phyloP scores from a whole-genome alignment of 106 monocot genomes.

The Agapanthus africanus region DNA sequence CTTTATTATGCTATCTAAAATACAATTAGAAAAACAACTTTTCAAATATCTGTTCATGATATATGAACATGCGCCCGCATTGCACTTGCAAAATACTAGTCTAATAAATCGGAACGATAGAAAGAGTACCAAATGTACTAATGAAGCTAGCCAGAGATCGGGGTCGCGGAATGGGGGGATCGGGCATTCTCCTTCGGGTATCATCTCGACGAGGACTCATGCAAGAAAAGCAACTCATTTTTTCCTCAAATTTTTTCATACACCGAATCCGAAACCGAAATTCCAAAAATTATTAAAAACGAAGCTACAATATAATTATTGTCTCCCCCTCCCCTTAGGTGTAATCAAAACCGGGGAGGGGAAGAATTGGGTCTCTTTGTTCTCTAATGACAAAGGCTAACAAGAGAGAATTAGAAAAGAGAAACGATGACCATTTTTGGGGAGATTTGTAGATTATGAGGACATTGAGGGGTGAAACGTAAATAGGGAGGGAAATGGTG shows the following conservation, averaged over 20 bases:
- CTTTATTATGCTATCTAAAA: no score
- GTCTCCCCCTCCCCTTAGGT: not conserved
- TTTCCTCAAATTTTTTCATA: not conserved
- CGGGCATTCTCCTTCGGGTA: constrained; percentile 10
- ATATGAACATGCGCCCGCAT: no score
- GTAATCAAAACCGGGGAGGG: constrained; percentile 5
- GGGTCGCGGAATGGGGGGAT: not conserved
- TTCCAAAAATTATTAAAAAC: not conserved
- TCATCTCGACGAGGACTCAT: constrained; percentile 21
- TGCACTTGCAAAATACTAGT: not conserved
- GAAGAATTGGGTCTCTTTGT: not conserved
- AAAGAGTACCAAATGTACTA: constrained; percentile 19
- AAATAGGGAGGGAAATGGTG: no score
- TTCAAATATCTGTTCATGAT: no score
- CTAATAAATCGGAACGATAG: not conserved
- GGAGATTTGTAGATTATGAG: no score
- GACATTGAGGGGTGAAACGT: no score
- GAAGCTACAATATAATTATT: not conserved
- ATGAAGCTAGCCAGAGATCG: constrained; percentile 23
- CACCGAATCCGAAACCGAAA: not conserved
- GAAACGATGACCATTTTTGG: no score
- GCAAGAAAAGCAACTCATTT: constrained; percentile 42
- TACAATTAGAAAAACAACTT: no score
- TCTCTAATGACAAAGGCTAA: not conserved
- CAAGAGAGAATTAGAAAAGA: no score